phyloP scores from a whole-genome alignment of 495 filamentous ascomycete genomes.

The Darksidea phi region DNA sequence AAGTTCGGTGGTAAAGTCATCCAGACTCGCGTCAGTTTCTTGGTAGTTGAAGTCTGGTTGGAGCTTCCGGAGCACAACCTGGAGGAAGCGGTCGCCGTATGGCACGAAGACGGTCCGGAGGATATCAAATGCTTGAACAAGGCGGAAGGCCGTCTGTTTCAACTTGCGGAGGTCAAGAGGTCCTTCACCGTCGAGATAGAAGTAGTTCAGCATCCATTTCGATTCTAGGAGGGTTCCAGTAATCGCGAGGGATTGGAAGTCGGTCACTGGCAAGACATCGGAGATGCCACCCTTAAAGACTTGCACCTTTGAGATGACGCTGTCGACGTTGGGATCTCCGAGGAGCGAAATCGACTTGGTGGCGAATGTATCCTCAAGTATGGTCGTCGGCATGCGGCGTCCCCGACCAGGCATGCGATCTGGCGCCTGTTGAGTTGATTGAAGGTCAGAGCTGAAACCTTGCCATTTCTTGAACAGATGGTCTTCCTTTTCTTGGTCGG shows the following conservation, averaged over 20 bases:
- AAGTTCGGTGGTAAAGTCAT: constrained; percentile 24
- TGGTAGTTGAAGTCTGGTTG: constrained; percentile 27
- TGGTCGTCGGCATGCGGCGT: constrained; percentile 14
- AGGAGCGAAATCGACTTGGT: constrained; percentile 28
- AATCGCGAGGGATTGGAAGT: constrained; percentile 32
- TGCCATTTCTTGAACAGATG: constrained; percentile 30
- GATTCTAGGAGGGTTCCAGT: constrained; percentile 34
- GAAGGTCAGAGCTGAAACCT: constrained; percentile 11
- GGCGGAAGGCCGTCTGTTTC: constrained; percentile 25
- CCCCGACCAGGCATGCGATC: not conserved
- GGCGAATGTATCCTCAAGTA: constrained; percentile 12
- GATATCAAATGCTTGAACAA: constrained; percentile 34
- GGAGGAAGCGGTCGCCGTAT: constrained; percentile 28
- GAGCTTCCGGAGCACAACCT: constrained; percentile 33
- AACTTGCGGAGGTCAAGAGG: constrained; percentile 31
- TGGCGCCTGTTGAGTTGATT: not conserved
- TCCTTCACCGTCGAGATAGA: constrained; percentile 30
- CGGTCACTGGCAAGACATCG: constrained; percentile 33
- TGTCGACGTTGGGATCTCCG: constrained; percentile 26
- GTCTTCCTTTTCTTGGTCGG: not conserved
- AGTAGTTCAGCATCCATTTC: constrained; percentile 35
- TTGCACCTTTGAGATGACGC: constrained; percentile 30
- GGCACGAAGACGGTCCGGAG: constrained; percentile 35
- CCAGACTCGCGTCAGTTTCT: constrained; percentile 30
- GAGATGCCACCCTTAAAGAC: constrained; percentile 33